Evolutionary conservation across 805 yeast genomes (phyloP), one percentile per base, ranked within the genome.

Genomic region (Saccharomycopsis fermentans): DNA sequence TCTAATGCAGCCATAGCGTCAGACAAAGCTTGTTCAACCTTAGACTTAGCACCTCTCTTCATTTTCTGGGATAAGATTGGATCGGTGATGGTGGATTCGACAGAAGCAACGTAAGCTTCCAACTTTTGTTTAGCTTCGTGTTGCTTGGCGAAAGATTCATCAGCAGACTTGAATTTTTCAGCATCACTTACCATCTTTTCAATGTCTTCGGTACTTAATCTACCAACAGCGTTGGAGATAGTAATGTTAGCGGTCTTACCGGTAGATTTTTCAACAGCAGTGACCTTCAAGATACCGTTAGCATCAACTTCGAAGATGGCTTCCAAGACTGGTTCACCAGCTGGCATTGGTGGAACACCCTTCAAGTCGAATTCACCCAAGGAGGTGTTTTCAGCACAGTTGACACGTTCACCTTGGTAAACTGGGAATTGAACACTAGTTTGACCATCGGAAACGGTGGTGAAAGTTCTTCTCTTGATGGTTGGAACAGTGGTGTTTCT

Each of bases 401-500:
- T 87, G 71, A 92, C 96, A 83, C 99, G 94, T 84, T 92, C 99
- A 86, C 99, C 99, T 83, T 92, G 97, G 85, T 87, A 92, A 67
- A 92, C 98, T 78, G 96, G 97, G 87, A 92, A 90, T 79, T 89
- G 94, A 66, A 92, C 98, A 68, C 96, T 89, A 73, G 98, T 92
- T 82, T 92, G 99, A 83, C 89, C 90, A 83, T 92, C 99, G 70
- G 87, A 96, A 72, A 89, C 96, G 68, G 99, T 92, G 74, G 99
- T 90, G 90, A 92, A 92, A 69, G 96, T 92, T 82, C 96, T 90
- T 74, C 96, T 87, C 87, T 92, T 92, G 80, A 90, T 87, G 77
- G 98, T 92, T 78, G 99, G 99, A 70, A 92, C 96, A 71, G 98
- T 92, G 69, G 98, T 88, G 88, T 94, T 94, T 83, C 99, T 90